phyloP scores from a whole-genome alignment of 768 basidiomycete species.

The Boletus reticulatus region DNA sequence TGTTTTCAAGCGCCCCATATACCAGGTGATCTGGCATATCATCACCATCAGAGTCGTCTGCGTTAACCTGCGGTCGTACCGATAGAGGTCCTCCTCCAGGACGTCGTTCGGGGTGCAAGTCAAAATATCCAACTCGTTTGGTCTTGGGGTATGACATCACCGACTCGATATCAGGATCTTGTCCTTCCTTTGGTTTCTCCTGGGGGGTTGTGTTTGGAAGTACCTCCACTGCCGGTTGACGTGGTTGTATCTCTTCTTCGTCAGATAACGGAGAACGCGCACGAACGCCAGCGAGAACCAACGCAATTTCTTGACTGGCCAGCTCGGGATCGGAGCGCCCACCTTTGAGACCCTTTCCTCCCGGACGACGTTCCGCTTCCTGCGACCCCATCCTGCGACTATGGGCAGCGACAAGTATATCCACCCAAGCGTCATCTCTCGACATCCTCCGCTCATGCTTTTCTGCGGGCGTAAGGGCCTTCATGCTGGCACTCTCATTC shows the following conservation, averaged over 20 bases:
- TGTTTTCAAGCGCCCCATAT: conserved; percentile 27
- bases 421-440: conserved; percentile 82
- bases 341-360: conserved; percentile 31
- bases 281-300: conserved; percentile 60
- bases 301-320: conserved; percentile 69
- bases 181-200: conserved; percentile 40
- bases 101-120: conserved; percentile 72
- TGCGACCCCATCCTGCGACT: conserved; percentile 52
- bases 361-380: conserved; percentile 42
- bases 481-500: conserved; percentile 40
- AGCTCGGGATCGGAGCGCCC: conserved; percentile 62
- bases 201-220: not conserved
- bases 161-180: conserved; percentile 46
- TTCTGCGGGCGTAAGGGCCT: conserved; percentile 39
- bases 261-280: conserved; percentile 38
- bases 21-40: conserved; percentile 34
- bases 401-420: conserved; percentile 71
- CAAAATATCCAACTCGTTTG: conserved; percentile 67
- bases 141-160: conserved; percentile 35
- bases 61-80: conserved; percentile 28
- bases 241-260: conserved; percentile 36
- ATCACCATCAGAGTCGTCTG: conserved; percentile 35
- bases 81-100: conserved; percentile 28
- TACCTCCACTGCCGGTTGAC: conserved; percentile 18
- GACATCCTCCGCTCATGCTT: conserved; percentile 43